phyloP scores from a whole-genome alignment of 768 basidiomycete genomes.

The Boletus barrowsii region DNA sequence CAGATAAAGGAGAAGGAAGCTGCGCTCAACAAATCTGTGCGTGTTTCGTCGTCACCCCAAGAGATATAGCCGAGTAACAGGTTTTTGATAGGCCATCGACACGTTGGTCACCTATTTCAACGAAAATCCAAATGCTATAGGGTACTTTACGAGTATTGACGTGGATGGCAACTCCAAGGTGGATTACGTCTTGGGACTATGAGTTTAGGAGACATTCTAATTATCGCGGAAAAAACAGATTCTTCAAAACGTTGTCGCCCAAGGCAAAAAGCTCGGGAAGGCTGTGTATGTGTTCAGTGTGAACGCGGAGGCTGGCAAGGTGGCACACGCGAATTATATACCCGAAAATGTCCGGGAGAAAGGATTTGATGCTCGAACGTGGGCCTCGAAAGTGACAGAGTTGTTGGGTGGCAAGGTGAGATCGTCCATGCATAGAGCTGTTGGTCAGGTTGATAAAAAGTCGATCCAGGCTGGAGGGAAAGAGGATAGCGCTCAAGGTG shows the following conservation, averaged over 20 bases:
- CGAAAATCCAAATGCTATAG: conserved; percentile 65
- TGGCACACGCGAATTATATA: conserved; percentile 86
- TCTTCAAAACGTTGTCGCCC: conserved; percentile 68
- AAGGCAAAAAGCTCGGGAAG: conserved; percentile 80
- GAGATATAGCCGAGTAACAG: neutral
- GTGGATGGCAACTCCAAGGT: conserved; percentile 88
- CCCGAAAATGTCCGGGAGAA: conserved; percentile 58
- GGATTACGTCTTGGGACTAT: neutral
- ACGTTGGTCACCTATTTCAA: conserved; percentile 69
- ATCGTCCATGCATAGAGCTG: conserved; percentile 4
- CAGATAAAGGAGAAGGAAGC: conserved; percentile 79
- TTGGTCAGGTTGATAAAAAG: conserved; percentile 6
- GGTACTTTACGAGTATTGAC: conserved; percentile 68
- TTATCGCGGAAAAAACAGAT: conserved; percentile 41
- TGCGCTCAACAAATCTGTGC: conserved; percentile 72
- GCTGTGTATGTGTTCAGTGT: conserved; percentile 86
- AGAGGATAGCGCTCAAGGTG: conserved; percentile 87
- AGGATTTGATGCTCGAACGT: conserved; percentile 80
- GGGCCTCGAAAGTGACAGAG: conserved; percentile 77
- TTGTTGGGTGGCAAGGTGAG: conserved; percentile 87
- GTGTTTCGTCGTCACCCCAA: conserved; percentile 11
- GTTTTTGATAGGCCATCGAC: conserved; percentile 58
- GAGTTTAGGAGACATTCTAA: neutral
- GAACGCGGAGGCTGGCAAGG: conserved; percentile 65
- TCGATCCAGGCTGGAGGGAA: conserved; percentile 83